A percentile compares a stretch with the other conserved stretches of the same genome.
These are phyloP conservation scores for Alisma plantagoaquatica DNA, from an alignment of 106 monocot species.

Conservation along the genomic window DNA sequence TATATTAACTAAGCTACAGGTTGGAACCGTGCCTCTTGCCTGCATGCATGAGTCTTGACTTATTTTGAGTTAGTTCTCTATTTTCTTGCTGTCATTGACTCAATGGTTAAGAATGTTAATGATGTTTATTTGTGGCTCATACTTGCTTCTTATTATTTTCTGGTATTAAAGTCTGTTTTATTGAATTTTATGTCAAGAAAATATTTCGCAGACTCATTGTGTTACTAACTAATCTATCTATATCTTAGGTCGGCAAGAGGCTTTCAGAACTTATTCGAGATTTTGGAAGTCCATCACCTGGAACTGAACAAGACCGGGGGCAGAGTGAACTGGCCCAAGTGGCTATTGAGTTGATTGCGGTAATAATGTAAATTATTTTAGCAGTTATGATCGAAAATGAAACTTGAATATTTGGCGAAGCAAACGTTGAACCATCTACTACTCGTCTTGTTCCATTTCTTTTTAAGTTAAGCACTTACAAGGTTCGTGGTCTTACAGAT, in stretches of 20 bases:
- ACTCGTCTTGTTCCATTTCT: neutral
- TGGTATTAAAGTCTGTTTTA: too few species aligned
- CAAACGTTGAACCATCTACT: too few species aligned
- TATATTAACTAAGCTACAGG: conserved; percentile 94
- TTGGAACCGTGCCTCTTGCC: too few species aligned
- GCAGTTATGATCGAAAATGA: neutral
- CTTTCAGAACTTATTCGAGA: conserved; percentile 95
- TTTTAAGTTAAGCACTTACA: neutral
- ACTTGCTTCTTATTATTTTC: too few species aligned
- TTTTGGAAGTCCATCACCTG: conserved; percentile 57
- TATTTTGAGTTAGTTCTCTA: too few species aligned
- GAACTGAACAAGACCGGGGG: conserved; percentile 79
- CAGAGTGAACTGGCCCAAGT: conserved; percentile 84
- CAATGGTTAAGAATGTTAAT: too few species aligned
- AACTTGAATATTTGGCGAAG: neutral
- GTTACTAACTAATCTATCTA: too few species aligned
- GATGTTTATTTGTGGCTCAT: too few species aligned
- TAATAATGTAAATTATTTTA: conserved; percentile 20
- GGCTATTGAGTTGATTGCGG: conserved; percentile 91
- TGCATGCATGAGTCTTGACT: too few species aligned
- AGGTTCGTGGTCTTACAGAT: conserved; percentile 23
- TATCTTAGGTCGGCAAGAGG: conserved; percentile 79
- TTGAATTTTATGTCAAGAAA: too few species aligned
- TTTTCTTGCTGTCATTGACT: too few species aligned
- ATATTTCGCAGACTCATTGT: too few species aligned